phyloP scores from a whole-genome alignment of 208 protist species.

The Novymonas esmeraldas region DNA sequence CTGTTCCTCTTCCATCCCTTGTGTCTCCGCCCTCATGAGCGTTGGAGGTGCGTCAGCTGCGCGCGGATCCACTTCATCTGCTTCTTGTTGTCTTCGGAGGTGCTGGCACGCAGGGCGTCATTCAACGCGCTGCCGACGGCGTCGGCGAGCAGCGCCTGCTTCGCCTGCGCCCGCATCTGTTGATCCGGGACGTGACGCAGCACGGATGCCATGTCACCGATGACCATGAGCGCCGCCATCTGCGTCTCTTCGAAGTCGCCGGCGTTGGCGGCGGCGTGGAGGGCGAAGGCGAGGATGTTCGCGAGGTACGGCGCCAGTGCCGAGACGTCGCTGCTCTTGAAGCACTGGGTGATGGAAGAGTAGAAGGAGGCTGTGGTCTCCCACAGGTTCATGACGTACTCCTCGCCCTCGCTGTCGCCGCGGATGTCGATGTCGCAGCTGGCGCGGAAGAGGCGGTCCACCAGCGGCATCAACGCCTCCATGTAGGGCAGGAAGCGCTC shows the following conservation, averaged over 20 bases:
- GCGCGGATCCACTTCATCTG: slow-evolving; percentile 70
- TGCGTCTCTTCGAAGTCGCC: slow-evolving; percentile 59
- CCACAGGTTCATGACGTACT: slow-evolving; percentile 86
- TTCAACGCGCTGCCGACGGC: slow-evolving; percentile 40
- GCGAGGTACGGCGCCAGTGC: slow-evolving; percentile 66
- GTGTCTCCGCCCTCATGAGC: neutral
- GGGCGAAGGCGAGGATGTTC: slow-evolving; percentile 68
- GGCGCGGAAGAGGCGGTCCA: slow-evolving; percentile 66
- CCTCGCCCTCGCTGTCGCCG: slow-evolving; percentile 74
- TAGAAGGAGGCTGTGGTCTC: slow-evolving; percentile 72
- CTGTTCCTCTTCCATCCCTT: too few species aligned
- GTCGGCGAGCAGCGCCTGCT: slow-evolving; percentile 60
- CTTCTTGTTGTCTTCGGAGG: slow-evolving; percentile 49
- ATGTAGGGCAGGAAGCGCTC: slow-evolving; percentile 91
- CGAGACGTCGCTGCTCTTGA: slow-evolving; percentile 47
- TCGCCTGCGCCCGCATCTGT: slow-evolving; percentile 61
- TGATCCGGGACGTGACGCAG: slow-evolving; percentile 43
- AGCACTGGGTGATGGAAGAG: slow-evolving; percentile 83
- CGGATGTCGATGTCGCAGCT: slow-evolving; percentile 64
- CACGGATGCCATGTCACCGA: slow-evolving; percentile 87
- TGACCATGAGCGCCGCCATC: slow-evolving; percentile 65
- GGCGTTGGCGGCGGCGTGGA: slow-evolving; percentile 56
- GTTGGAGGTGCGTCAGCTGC: slow-evolving; percentile 56
- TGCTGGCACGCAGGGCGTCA: slow-evolving; percentile 24
- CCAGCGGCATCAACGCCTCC: slow-evolving; percentile 73